These are phyloP conservation scores for Eutrema heterophyllum DNA, from an alignment of 345 rosid species.

Conservation along the genomic window DNA sequence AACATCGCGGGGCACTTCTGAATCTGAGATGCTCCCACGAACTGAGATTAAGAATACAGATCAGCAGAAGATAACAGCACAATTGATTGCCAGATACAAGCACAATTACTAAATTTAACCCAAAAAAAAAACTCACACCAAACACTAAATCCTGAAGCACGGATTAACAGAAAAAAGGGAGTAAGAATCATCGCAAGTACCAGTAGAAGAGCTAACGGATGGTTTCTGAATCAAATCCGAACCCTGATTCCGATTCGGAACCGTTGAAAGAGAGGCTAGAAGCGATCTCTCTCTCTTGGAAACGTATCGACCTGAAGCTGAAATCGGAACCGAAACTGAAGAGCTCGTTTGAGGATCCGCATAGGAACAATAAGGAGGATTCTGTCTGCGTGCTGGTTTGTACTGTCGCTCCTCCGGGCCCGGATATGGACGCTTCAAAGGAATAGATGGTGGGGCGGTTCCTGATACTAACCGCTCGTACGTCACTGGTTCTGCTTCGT, in stretches of 20 bases:
- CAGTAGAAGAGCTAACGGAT: conserved; percentile 26
- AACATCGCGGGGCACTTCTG: conserved; percentile 40
- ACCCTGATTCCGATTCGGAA: background rate
- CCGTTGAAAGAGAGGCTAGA: conserved; percentile 11
- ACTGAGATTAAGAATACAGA: conserved; percentile 35
- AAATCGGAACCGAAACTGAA: conserved; percentile 43
- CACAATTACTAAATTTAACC: background rate
- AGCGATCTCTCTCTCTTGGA: conserved; percentile 68
- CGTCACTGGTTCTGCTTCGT: conserved; percentile 13
- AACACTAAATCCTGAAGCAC: background rate
- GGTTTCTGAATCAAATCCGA: conserved; percentile 10
- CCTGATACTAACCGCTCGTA: background rate
- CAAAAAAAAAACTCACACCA: background rate
- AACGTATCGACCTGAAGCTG: conserved; percentile 63
- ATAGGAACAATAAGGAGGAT: background rate
- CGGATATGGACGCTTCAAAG: conserved; percentile 26
- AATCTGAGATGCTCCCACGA: conserved; percentile 53
- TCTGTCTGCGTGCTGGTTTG: background rate
- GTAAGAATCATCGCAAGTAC: conserved; percentile 23
- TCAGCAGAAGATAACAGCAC: background rate
- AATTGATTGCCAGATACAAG: background rate
- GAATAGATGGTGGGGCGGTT: conserved; percentile 1
- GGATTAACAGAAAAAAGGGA: background rate
- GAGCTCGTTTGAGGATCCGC: conserved; percentile 31
- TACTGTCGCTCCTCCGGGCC: conserved; percentile 6